Base-by-base conservation (phyloP, 345 rosid species). In the Excoecaria agallocha region DNA sequence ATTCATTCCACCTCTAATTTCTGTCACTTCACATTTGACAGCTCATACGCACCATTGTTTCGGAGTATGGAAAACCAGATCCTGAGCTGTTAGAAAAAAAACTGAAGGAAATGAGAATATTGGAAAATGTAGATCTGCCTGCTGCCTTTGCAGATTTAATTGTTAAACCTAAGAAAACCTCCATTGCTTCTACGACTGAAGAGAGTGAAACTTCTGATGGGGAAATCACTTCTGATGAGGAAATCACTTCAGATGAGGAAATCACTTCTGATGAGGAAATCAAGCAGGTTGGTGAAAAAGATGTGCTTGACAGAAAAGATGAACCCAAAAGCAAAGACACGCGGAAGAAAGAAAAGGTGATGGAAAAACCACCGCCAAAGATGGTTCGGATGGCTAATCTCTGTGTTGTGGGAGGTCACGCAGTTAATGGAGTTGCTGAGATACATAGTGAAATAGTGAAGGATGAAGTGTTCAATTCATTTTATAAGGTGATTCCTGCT, bases 371-470 rank as follows among this genome's bases (percentile, higher is more conserved):
- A 59, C 74, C 69, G 12, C 84, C 85, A 45, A 82, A 81, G 87
- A 60, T 79, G 66, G 86, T 85, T 25, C 73, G 74, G 5, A 85
- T 87, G 88, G 88, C 87, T 46, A 85, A 85, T 80, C 88, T 89
- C 3, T 87, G 89, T 67, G 85, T 89, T 73, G 89, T 77, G 5
- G 88, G 90, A 48, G 89, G 93, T 68, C 87, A 82, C 84, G 88
- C 92, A 24, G 92, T 91, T 13, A 91, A 91, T 79, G 97, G 97
- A 55, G 97, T 88, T 66, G 97, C 93, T 77, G 89, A 85, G 80
- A 91, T 89, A 78, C 96, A 91, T 64, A 91, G 91, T 75, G 91
- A 91, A 77, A 91, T 91, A 73, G 92, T 91, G 57, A 88, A 87
- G 76, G 74, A 86, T 39, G 92, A 88, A 72, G 97, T 89, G 20